A percentile compares a stretch with the other conserved stretches of the same genome.
phyloP scores from a whole-genome alignment of 306 rosid genomes.

The Dalbergia cultrata region DNA sequence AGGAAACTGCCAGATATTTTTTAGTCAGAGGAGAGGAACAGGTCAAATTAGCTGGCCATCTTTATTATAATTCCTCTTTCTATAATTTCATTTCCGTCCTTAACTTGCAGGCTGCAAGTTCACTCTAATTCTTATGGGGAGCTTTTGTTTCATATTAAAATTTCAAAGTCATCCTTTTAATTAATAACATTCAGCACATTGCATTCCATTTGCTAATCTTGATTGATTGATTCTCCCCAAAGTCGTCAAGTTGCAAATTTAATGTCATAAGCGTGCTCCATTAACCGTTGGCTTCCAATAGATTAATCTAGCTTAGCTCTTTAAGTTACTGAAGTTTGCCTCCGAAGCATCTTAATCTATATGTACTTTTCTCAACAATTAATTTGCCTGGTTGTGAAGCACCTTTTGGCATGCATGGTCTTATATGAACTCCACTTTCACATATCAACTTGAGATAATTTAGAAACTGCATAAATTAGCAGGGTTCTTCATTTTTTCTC shows the following conservation, averaged over 20 bases:
- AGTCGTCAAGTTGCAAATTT: neutral
- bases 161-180: neutral
- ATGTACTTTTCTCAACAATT: neutral
- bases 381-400: neutral
- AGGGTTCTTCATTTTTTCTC: neutral
- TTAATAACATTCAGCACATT: neutral
- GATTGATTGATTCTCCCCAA: neutral
- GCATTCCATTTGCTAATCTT: slow-evolving; percentile 1
- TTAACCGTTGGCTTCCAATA: neutral
- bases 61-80: neutral
- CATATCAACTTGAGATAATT: slow-evolving; percentile 32
- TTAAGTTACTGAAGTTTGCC: slow-evolving; percentile 28
- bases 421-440: slow-evolving; percentile 1
- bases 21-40: neutral
- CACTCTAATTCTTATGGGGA: slow-evolving; percentile 1
- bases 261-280: slow-evolving; percentile 12
- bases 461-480: slow-evolving; percentile 27
- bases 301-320: neutral
- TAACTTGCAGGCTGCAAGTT: slow-evolving; percentile 5
- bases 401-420: slow-evolving; percentile 1
- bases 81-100: slow-evolving; percentile 3
- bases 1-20: neutral
- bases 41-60: slow-evolving; percentile 31
- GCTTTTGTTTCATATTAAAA: slow-evolving; percentile 1
- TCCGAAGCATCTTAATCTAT: slow-evolving; percentile 11